Evolutionary conservation across 2,329 filamentous ascomycete species (phyloP).

Genomic region (Amylocarpus encephaloides): DNA sequence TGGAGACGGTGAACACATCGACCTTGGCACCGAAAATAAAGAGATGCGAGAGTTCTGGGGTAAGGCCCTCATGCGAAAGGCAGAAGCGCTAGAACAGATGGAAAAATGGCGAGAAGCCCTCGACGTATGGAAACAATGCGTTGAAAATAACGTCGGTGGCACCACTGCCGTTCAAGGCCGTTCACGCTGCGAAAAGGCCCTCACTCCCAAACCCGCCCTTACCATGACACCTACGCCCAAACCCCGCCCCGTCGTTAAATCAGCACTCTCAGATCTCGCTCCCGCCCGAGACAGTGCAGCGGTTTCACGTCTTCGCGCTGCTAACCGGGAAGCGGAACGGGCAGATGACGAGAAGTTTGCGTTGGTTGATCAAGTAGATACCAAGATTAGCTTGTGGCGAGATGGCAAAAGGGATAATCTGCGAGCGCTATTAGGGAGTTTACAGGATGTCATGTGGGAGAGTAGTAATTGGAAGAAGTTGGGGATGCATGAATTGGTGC

Average conservation of each 20-base stretch:
- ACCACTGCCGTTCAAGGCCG: conserved; percentile 76
- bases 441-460: conserved; percentile 88
- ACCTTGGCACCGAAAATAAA: conserved; percentile 59
- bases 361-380: conserved; percentile 78
- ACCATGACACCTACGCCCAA: conserved; percentile 38
- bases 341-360: conserved; percentile 92
- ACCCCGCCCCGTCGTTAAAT: conserved; percentile 34
- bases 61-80: conserved; percentile 90
- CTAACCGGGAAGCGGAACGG: conserved; percentile 77
- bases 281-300: conserved; percentile 57
- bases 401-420: conserved; percentile 91
- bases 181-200: conserved; percentile 81
- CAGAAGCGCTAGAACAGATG: conserved; percentile 90
- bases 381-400: conserved; percentile 71
- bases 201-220: conserved; percentile 60
- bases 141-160: conserved; percentile 82
- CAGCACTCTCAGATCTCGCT: conserved; percentile 36
- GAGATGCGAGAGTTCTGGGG: conserved; percentile 91
- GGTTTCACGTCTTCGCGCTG: conserved; percentile 72
- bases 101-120: conserved; percentile 88
- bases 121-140: conserved; percentile 71
- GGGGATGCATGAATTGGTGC: conserved; percentile 84
- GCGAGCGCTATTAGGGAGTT: conserved; percentile 74
- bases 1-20: conserved; percentile 75
- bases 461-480: conserved; percentile 95